These are phyloP conservation scores for Vitis labrusca DNA, from an alignment of 164 flowering plant species.

Conservation along the genomic window DNA sequence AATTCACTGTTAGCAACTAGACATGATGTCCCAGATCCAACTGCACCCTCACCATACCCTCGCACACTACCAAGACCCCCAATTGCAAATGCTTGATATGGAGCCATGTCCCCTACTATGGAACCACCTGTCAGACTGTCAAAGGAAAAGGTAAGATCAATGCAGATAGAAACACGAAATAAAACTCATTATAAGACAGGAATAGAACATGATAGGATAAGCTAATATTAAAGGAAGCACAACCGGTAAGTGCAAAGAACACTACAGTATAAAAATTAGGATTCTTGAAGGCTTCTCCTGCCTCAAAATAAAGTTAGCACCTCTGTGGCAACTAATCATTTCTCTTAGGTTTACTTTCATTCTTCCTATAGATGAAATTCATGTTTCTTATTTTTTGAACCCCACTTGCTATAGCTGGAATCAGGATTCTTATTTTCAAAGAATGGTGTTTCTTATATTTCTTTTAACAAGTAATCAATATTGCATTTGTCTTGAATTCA, in stretches of 20 bases:
- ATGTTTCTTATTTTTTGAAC: neutral
- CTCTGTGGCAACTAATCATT: no score
- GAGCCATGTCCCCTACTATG: conserved; percentile 96
- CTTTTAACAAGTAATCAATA: no score
- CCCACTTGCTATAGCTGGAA: no score
- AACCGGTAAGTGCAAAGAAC: neutral
- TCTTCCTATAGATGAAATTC: neutral
- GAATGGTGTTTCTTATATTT: neutral
- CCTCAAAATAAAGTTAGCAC: no score
- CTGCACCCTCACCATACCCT: conserved; percentile 96
- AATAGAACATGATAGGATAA: no score
- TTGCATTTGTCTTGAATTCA: no score
- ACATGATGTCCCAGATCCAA: conserved; percentile 91
- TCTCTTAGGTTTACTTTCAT: neutral
- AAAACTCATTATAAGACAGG: neutral
- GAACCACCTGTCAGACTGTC: conserved; percentile 93
- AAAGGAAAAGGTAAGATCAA: conserved; percentile 21
- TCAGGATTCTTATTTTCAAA: neutral
- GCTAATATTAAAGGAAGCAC: neutral
- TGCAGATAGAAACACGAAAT: neutral
- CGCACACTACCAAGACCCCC: conserved; percentile 89
- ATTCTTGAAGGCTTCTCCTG: neutral
- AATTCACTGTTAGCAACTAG: conserved; percentile 77
- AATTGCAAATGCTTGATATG: conserved; percentile 92
- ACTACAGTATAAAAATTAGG: neutral